Evolutionary conservation across 345 rosid genomes (phyloP).

Genomic region (Aegle marmelos): DNA sequence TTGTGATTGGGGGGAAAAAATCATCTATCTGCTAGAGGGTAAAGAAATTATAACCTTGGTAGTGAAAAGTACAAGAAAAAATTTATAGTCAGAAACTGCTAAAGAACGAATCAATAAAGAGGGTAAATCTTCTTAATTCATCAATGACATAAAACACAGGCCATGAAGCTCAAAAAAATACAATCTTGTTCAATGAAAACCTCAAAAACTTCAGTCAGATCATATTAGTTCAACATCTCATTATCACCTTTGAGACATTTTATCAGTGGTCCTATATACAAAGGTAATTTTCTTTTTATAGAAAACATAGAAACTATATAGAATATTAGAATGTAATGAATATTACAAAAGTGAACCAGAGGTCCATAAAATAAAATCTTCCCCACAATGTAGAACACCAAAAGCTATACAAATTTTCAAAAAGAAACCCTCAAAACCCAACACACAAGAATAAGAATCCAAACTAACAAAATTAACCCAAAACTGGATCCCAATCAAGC

Average conservation of each 20-base stretch:
- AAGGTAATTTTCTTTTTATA: not conserved
- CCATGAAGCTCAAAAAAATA: not conserved
- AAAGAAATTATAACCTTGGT: not conserved
- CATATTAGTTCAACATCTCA: constrained; percentile 1
- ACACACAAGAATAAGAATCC: too few relatives aligned
- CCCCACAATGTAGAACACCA: too few relatives aligned
- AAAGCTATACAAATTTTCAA: too few relatives aligned
- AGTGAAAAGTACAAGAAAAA: not conserved
- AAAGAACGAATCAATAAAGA: not conserved
- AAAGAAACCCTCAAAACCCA: too few relatives aligned
- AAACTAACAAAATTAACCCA: too few relatives aligned
- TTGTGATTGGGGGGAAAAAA: not conserved
- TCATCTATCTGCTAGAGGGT: not conserved
- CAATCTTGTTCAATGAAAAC: not conserved
- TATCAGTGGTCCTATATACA: not conserved
- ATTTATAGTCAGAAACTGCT: not conserved
- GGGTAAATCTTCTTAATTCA: not conserved
- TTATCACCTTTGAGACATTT: not conserved
- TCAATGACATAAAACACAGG: not conserved
- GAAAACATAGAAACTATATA: too few relatives aligned
- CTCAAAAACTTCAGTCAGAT: not conserved
- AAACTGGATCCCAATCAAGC: too few relatives aligned
- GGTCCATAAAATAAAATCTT: too few relatives aligned
- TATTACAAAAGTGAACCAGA: too few relatives aligned
- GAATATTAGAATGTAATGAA: too few relatives aligned